These are phyloP conservation scores for Yamadazyma ubonensis DNA, from an alignment of 805 yeast species.

Conservation along the genomic window DNA sequence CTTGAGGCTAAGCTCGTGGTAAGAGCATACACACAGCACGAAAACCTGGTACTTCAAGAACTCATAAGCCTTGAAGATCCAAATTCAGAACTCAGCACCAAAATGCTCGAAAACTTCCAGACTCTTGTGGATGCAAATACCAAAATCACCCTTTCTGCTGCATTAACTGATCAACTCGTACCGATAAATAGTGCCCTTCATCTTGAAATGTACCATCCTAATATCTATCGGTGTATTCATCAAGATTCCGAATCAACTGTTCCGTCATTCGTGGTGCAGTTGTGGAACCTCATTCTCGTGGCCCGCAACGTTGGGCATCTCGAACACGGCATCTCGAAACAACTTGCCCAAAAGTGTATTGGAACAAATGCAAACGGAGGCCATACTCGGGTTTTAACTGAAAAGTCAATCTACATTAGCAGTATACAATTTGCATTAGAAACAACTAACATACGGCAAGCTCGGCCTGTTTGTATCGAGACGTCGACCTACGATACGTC, in stretches of 20 bases:
- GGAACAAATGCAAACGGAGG: constrained; percentile 25
- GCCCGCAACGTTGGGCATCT: constrained; percentile 37
- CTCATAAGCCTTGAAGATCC: constrained; percentile 33
- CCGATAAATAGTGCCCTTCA: constrained; percentile 34
- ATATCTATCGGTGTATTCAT: constrained; percentile 31
- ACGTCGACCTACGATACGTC: constrained; percentile 9
- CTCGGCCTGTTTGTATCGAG: constrained; percentile 13
- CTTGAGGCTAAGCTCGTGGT: constrained; percentile 36
- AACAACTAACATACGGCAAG: constrained; percentile 31
- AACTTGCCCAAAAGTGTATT: constrained; percentile 29
- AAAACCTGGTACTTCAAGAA: constrained; percentile 37
- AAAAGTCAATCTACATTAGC: constrained; percentile 25
- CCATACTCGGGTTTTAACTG: constrained; percentile 27
- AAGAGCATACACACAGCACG: constrained; percentile 36
- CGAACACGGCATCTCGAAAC: constrained; percentile 31
- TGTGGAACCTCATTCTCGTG: constrained; percentile 28
- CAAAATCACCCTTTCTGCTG: constrained; percentile 35
- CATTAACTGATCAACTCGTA: constrained; percentile 36
- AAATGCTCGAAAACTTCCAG: constrained; percentile 21
- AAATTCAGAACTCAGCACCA: constrained; percentile 17
- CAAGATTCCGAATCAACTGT: constrained; percentile 16
- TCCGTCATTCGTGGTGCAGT: constrained; percentile 28
- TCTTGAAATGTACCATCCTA: constrained; percentile 34
- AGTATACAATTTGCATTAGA: constrained; percentile 36
- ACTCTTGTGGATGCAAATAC: constrained; percentile 25